Percentiles rank a stretch among this genome's conserved stretches.
Evolutionary conservation across 2,329 filamentous ascomycete genomes (phyloP).

Genomic region (Penicillium sp.): DNA sequence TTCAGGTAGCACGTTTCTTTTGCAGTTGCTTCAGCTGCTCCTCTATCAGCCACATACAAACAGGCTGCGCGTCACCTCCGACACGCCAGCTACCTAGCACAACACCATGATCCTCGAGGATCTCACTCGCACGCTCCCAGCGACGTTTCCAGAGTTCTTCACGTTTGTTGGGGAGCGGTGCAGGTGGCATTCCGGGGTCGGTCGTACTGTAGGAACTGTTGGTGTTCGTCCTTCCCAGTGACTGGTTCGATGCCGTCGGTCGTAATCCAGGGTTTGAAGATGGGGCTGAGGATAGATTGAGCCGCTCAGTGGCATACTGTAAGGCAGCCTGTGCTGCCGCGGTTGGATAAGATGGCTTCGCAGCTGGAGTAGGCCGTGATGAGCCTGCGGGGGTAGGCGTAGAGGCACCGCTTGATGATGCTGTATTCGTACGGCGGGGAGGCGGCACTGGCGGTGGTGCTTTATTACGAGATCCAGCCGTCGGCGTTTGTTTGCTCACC

Average conservation of each 20-base stretch:
- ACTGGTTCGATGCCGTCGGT: conserved; percentile 28
- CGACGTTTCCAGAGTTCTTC: conserved; percentile 55
- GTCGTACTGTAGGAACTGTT: conserved; percentile 17
- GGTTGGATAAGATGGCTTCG: conserved; percentile 31
- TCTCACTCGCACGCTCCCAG: conserved; percentile 51
- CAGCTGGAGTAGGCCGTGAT: conserved; percentile 22
- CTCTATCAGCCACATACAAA: conserved; percentile 49
- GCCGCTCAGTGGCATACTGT: conserved; percentile 36
- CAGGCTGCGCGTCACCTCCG: conserved; percentile 50
- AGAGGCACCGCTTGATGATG: conserved; percentile 24
- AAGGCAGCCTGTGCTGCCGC: conserved; percentile 33
- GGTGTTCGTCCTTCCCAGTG: conserved; percentile 21
- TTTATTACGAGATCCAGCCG: conserved; percentile 25
- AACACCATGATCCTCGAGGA: conserved; percentile 48
- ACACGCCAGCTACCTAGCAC: conserved; percentile 52
- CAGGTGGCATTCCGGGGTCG: conserved; percentile 26
- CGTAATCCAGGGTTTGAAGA: conserved; percentile 18
- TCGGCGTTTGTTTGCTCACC: conserved; percentile 3
- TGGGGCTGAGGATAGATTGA: conserved; percentile 27
- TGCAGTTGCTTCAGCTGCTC: conserved; percentile 37
- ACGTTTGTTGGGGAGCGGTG: conserved; percentile 49
- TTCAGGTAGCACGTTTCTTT: conserved; percentile 2
- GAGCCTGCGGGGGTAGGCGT: conserved; percentile 17
- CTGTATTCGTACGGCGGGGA: conserved; percentile 37
- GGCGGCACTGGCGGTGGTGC: conserved; percentile 36